Evolutionary conservation across 345 rosid genomes (phyloP).

Genomic region (Euphorbia lathyris): DNA sequence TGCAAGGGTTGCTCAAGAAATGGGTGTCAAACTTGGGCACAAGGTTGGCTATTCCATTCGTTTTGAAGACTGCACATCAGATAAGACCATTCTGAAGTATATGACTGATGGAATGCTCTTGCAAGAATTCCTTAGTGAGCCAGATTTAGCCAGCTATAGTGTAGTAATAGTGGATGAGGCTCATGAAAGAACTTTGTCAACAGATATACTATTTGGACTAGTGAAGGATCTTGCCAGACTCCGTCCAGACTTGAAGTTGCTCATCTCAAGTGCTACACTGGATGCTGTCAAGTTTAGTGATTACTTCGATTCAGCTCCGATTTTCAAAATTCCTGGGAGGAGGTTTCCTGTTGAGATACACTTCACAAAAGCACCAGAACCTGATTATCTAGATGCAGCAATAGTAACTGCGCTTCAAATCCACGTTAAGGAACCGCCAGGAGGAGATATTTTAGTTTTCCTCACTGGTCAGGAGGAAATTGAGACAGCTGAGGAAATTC

Average conservation of each 20-base stretch:
- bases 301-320: slow-evolving; percentile 90
- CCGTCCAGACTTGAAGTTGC: slow-evolving; percentile 76
- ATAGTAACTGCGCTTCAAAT: slow-evolving; percentile 76
- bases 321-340: slow-evolving; percentile 87
- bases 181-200: slow-evolving; percentile 92
- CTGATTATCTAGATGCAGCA: slow-evolving; percentile 91
- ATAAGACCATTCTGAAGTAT: slow-evolving; percentile 82
- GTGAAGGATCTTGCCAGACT: slow-evolving; percentile 83
- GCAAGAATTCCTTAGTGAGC: slow-evolving; percentile 84
- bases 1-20: slow-evolving; percentile 96
- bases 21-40: slow-evolving; percentile 98
- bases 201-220: slow-evolving; percentile 87
- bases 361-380: slow-evolving; percentile 86
- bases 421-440: slow-evolving; percentile 69
- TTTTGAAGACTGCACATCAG: slow-evolving; percentile 99
- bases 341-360: slow-evolving; percentile 84
- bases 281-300: slow-evolving; percentile 95
- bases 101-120: slow-evolving; percentile 98
- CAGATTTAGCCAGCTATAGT: slow-evolving; percentile 77
- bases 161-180: slow-evolving; percentile 96
- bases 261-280: slow-evolving; percentile 89
- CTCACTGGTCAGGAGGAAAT: slow-evolving; percentile 95
- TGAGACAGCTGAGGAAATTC: slow-evolving; percentile 78
- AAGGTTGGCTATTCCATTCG: slow-evolving; percentile 84
- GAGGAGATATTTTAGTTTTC: slow-evolving; percentile 90